Base-by-base conservation (phyloP, 495 filamentous ascomycete species). In the Lasiosphaeriaceae sp. region DNA sequence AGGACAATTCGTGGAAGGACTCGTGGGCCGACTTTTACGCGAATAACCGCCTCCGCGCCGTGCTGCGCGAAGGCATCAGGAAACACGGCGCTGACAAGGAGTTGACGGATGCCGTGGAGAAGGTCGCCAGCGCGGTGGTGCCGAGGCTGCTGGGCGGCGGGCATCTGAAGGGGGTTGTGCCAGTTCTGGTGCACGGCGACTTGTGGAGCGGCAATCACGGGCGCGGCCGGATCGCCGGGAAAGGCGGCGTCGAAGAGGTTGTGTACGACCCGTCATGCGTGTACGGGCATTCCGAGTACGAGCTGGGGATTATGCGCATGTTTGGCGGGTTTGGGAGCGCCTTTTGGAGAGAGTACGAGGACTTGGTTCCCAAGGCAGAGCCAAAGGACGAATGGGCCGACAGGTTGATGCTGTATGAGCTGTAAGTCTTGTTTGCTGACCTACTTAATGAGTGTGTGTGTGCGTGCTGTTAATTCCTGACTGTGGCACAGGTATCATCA, bases 241-340 rank as follows among this genome's bases (percentile, higher is more conserved):
- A 76, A n/a, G 81, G 77, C 5, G 79, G 74, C 5, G 74, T 74
- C 0, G 88, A 92, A 55, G 92, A 92, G 59, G 85, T 96, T 11
- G 83, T 96, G 3, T 96, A 86, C 73, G 92, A 96, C 72, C 85
- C 91, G 20, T 84, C 84, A 16, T 78, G 83, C 39, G 86, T 84
- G 53, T 96, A 92, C 71, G 89, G 84, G n/a, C 90, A 96, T 69
- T 85, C 76, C 16, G 92, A 96, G 77, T 96, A 85, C 74, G 92
- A 96, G 67, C 67, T 93, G 48, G 92, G 93, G 1, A 96, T 96
- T 50, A 96, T 96, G 92, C 80, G 80, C 55, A 92, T 97, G 90
- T 96, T 96, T 81, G 93, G 92, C 0, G 93, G 93, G 3, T 96
- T 95, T 76, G 85, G 85, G 19, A 65, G 70, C 0, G 65, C 59